Percentiles rank a stretch among this genome's conserved stretches.
These are phyloP conservation scores for Waitea zeae DNA, from an alignment of 1,284 basidiomycete species.

Conservation along the genomic window DNA sequence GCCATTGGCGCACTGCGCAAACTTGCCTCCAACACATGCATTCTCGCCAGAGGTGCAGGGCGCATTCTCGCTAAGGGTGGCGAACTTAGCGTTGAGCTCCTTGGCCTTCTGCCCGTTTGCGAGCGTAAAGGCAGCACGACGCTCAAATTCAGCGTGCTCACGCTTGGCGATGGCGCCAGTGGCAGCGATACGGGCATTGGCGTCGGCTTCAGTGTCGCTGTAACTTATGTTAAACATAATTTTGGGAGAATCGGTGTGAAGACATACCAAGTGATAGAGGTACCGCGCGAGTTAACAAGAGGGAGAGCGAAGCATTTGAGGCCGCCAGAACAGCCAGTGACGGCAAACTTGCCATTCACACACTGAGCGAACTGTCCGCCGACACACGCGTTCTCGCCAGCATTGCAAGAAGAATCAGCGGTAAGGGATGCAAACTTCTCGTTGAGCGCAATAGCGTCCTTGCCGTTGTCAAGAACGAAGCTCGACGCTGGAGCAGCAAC, in stretches of 20 bases:
- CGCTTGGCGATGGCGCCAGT: conserved; percentile 9
- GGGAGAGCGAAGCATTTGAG: conserved; percentile 36
- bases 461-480: conserved; percentile 25
- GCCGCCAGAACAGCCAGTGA: conserved; percentile 21
- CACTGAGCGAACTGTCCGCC: conserved; percentile 21
- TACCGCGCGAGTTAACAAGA: conserved; percentile 36
- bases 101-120: conserved; percentile 32
- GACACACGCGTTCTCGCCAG: conserved; percentile 22
- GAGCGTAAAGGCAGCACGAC: conserved; percentile 14
- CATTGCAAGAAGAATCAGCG: conserved; percentile 23
- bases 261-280: conserved; percentile 28
- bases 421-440: conserved; percentile 26
- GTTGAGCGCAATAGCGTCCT: conserved; percentile 33
- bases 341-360: conserved; percentile 22
- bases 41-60: conserved; percentile 27
- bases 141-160: not conserved
- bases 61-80: conserved; percentile 19
- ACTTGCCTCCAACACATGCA: conserved; percentile 16
- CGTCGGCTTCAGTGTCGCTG: conserved; percentile 7
- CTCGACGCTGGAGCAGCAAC: not conserved
- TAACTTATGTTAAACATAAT: conserved; percentile 6
- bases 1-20: conserved; percentile 25
- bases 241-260: conserved; percentile 4
- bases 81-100: conserved; percentile 30
- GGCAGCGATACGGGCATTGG: conserved; percentile 10